These are phyloP conservation scores for Yarrowia sp. DNA, from an alignment of 805 yeast species.

Conservation along the genomic window DNA sequence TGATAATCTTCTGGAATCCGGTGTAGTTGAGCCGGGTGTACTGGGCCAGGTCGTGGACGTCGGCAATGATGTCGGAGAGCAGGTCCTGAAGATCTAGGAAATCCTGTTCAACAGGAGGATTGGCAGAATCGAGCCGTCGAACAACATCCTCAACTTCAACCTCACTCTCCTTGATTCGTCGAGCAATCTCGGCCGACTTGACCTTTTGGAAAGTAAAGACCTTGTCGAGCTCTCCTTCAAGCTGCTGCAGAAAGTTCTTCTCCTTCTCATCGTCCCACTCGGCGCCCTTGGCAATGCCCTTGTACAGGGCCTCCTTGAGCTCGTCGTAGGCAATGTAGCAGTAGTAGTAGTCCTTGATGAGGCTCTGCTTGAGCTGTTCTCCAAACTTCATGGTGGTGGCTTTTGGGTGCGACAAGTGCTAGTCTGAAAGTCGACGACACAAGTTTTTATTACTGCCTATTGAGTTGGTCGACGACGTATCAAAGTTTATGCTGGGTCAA, in stretches of 20 bases:
- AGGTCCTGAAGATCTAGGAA: slow-evolving; percentile 75
- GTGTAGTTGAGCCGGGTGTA: slow-evolving; percentile 91
- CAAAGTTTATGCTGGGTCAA: slow-evolving; percentile 7
- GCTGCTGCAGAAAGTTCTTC: slow-evolving; percentile 68
- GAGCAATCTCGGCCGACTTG: slow-evolving; percentile 77
- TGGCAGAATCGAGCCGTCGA: slow-evolving; percentile 50
- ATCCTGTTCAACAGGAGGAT: slow-evolving; percentile 51
- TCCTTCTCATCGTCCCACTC: slow-evolving; percentile 77
- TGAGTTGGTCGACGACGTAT: slow-evolving; percentile 10
- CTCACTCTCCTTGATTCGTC: slow-evolving; percentile 83
- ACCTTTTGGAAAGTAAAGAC: slow-evolving; percentile 88
- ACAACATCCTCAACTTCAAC: slow-evolving; percentile 66
- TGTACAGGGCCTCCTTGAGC: slow-evolving; percentile 75
- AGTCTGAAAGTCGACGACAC: slow-evolving; percentile 4
- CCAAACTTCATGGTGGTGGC: slow-evolving; percentile 81
- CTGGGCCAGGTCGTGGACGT: slow-evolving; percentile 94
- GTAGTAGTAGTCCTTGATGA: slow-evolving; percentile 84
- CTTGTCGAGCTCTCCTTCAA: slow-evolving; percentile 87
- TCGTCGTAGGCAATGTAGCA: slow-evolving; percentile 92
- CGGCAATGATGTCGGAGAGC: slow-evolving; percentile 85
- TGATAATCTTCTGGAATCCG: slow-evolving; percentile 94
- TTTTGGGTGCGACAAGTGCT: neutral
- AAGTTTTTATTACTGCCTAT: neutral
- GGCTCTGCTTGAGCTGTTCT: slow-evolving; percentile 82
- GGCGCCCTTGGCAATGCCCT: slow-evolving; percentile 55